Evolutionary conservation across 1,284 basidiomycete species (phyloP), one percentile per base, ranked within the genome.

Genomic region (Trichosporon sp.): DNA sequence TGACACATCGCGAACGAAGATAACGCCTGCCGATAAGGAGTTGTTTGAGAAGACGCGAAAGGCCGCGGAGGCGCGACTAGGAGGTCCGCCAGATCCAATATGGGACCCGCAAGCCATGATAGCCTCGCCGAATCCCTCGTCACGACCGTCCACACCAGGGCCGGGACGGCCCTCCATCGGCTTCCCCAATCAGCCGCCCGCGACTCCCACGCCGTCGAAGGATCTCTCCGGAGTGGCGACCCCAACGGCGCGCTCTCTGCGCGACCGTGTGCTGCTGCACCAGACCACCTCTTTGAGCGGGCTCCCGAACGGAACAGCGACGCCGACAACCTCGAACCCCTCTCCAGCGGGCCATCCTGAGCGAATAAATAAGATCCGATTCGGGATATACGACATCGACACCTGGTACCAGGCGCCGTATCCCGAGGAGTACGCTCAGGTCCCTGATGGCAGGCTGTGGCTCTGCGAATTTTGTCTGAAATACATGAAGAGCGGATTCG

Each of bases 391-490:
- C 75, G 95, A 99, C 75, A 94, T 99, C 74, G 89, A 95, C 74
- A 97, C 95, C 0, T 99, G 96, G 96, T 99, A 93, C 79, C 92
- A 97, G 75, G 95, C 96, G 10, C 96, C 96, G 1, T 99, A 98
- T 77, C 96, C 96, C 0, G 95, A 99, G 79, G 96, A 99, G 79
- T 99, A 97, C 79, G 88, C 92, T 31, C 87, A 88, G 68, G 90
- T 97, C 59, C 92, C 94, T 6, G 93, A 97, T 72, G 95, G 95
- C 11, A 84, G 89, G 58, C 81, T 99, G 52, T 98, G 94, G 93
- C 88, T 98, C 75, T 99, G 96, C 81, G 95, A 98, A 78, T 96
- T 92, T 79, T 99, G 96, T 78, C 79, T 99, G 71, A 99, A 96
- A 83, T 99, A 98, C 76, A 97, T 97, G 90, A 95, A 95, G 84